A percentile compares a stretch with the other conserved stretches of the same genome.
Evolutionary conservation across 2,329 filamentous ascomycete genomes (phyloP).

Genomic region (Mollisiaceae sp.): DNA sequence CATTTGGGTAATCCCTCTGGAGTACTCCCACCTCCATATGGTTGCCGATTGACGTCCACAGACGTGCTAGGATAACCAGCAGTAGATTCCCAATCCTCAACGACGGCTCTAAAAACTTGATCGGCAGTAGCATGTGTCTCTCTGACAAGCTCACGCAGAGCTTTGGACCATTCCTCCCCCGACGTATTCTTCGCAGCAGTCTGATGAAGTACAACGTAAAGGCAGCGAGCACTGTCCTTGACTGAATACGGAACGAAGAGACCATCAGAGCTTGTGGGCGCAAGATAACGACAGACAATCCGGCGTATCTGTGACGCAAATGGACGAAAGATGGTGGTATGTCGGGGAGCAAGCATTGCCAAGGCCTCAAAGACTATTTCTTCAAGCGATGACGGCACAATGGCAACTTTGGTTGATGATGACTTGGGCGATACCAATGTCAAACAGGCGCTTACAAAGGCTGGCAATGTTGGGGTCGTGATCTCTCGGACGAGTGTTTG

Average conservation of each 20-base stretch:
- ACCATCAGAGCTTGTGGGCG: conserved; percentile 63
- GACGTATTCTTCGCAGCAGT: conserved; percentile 81
- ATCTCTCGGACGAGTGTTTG: conserved; percentile 86
- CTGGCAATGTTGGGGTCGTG: conserved; percentile 78
- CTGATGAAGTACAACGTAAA: conserved; percentile 75
- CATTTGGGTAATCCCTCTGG: conserved; percentile 67
- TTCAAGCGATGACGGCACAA: conserved; percentile 56
- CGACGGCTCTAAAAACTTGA: conserved; percentile 75
- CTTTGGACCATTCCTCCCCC: conserved; percentile 78
- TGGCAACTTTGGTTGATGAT: conserved; percentile 46
- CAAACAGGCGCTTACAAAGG: conserved; percentile 75
- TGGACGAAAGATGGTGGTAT: conserved; percentile 82
- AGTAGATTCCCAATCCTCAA: conserved; percentile 81
- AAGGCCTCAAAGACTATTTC: conserved; percentile 76
- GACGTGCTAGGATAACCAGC: conserved; percentile 53
- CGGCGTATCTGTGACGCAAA: conserved; percentile 71
- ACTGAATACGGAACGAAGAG: conserved; percentile 57
- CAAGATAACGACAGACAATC: conserved; percentile 64
- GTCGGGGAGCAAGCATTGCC: conserved; percentile 73
- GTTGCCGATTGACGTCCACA: conserved; percentile 53
- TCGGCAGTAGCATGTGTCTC: conserved; percentile 75
- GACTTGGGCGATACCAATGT: conserved; percentile 60
- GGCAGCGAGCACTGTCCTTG: conserved; percentile 61
- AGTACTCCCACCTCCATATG: conserved; percentile 52
- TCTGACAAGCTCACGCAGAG: conserved; percentile 64